Evolutionary conservation across 768 basidiomycete species (phyloP), one percentile per base, ranked within the genome.

Genomic region (Suillus subalutaceus): DNA sequence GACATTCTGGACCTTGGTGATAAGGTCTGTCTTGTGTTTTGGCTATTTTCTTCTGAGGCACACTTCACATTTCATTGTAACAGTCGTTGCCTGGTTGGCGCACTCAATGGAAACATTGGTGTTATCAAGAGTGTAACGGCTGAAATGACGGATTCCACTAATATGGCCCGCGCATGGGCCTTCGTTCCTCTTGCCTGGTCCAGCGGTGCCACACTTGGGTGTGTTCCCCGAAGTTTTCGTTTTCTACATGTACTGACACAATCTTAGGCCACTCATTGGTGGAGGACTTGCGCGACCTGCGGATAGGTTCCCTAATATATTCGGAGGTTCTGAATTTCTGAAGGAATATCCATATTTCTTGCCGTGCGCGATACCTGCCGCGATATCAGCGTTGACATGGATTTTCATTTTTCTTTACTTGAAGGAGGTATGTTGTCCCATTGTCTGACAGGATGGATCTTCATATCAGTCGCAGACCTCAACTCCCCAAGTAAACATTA

Each of bases 291-390:
- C 89, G 13, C 84, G 78, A 41, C 92, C 91, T 0, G 81, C 83
- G 59, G 89, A 92, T 53, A 85, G 85, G 30, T 92, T 90, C 72
- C 90, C 90, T 1, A 68, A 67, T 3, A 64, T 83, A 2, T 93
- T 93, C 67, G 89, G 88, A 56, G 66, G 78, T 44, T 81, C 79
- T 6, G 67, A 70, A 18, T 91, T 93, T 70, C 84, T 88, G 82
- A 82, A 80, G 68, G 72, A 82, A 61, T 89, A 89, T 74, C 91
- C 92, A 0, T 93, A 93, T 75, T 90, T 91, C 73, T 80, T 92
- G 18, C 86, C 91, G 0, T 91, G 90, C 69, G 82, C 87, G 15
- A 83, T 90, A 18, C 80, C 88, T 5, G 89, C 88, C 1, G 84
- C 83, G 1, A 82, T 88, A 69, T 80, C 87, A 1, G 74, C 77